phyloP scores from a whole-genome alignment of 148 eudicot genomes.

The Spergularia marina region DNA sequence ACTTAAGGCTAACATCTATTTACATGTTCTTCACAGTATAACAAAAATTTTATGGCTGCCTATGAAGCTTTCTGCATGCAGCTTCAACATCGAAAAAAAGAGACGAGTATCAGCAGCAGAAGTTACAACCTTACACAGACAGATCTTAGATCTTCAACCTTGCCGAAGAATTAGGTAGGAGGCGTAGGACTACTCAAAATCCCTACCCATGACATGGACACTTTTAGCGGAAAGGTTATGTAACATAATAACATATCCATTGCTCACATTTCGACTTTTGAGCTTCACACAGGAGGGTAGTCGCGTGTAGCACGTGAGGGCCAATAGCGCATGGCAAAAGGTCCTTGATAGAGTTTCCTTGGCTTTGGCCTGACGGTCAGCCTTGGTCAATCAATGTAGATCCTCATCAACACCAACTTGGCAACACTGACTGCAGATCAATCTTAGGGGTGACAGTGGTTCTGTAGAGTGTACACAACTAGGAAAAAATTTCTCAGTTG shows the following conservation, averaged over 20 bases:
- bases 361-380: background rate
- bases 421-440: background rate
- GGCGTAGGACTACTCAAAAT: no score
- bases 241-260: no score
- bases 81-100: constrained; percentile 30
- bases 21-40: constrained; percentile 23
- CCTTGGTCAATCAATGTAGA: background rate
- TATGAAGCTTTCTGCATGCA: constrained; percentile 23
- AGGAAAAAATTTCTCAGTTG: constrained; percentile 41
- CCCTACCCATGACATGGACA: no score
- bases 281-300: no score
- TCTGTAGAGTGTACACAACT: background rate
- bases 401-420: background rate
- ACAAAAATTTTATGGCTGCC: constrained; percentile 9
- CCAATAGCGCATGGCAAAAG: background rate
- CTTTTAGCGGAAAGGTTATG: no score
- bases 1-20: constrained; percentile 19
- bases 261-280: no score
- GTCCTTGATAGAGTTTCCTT: background rate
- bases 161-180: no score
- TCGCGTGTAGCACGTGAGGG: no score
- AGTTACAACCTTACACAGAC: background rate
- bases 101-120: constrained; percentile 16
- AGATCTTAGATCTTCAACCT: background rate
- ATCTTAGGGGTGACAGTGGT: background rate